Evolutionary conservation across 805 yeast genomes (phyloP).

Genomic region (Monosporozyma aerobia): DNA sequence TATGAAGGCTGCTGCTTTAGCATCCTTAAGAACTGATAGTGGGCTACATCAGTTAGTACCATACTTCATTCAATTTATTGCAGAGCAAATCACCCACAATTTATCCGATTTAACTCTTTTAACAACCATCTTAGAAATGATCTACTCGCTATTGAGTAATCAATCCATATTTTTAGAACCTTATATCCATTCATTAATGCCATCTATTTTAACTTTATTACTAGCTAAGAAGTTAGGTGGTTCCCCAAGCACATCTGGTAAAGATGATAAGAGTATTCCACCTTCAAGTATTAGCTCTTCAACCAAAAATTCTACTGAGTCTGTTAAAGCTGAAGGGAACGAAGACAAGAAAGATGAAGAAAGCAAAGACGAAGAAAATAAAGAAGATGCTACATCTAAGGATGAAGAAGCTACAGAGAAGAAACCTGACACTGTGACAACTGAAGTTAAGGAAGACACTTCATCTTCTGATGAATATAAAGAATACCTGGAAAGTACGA

Average conservation of each 20-base stretch:
- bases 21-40: conserved; percentile 80
- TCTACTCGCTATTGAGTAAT: conserved; percentile 75
- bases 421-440: background rate
- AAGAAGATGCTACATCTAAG: background rate
- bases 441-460: conserved; percentile 1
- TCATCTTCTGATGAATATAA: conserved; percentile 15
- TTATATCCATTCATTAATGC: conserved; percentile 92
- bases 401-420: background rate
- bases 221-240: conserved; percentile 82
- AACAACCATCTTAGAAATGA: conserved; percentile 79
- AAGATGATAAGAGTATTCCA: conserved; percentile 21
- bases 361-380: background rate
- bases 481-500: conserved; percentile 33
- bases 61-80: conserved; percentile 89
- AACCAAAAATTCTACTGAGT: background rate
- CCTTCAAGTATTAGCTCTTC: background rate
- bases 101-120: conserved; percentile 61
- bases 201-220: conserved; percentile 84
- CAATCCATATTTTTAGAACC: conserved; percentile 86
- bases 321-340: background rate
- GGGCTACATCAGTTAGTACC: conserved; percentile 96
- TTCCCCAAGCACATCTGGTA: conserved; percentile 22
- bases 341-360: conserved; percentile 7
- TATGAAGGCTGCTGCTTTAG: conserved; percentile 70
- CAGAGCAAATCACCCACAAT: conserved; percentile 89